phyloP scores from a whole-genome alignment of 73 alveolate species.

The Paramecium octaurelia region DNA sequence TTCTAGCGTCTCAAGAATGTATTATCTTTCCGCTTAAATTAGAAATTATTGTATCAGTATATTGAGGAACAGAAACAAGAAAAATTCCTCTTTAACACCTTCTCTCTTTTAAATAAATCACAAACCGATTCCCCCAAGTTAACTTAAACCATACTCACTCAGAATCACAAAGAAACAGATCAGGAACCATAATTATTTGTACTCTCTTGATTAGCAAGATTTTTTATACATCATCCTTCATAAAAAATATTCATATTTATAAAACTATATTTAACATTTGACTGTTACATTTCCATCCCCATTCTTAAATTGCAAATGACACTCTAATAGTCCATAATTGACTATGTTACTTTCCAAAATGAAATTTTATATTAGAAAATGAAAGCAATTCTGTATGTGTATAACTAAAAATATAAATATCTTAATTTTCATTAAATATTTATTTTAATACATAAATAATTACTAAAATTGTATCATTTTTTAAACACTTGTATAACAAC shows the following conservation, averaged over 20 bases:
- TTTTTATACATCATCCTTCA: background rate
- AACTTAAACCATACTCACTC: background rate
- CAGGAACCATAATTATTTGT: slow-evolving; percentile 8
- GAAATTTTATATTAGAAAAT: background rate
- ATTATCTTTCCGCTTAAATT: background rate
- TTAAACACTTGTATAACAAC: background rate
- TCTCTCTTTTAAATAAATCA: background rate
- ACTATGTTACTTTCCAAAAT: background rate
- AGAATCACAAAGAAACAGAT: background rate
- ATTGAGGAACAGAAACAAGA: background rate
- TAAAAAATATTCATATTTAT: background rate
- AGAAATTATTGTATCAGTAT: slow-evolving; percentile 4
- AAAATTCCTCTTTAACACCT: background rate
- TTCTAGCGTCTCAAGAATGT: background rate
- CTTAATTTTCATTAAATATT: background rate
- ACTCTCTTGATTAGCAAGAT: slow-evolving; percentile 16
- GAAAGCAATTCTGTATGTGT: background rate
- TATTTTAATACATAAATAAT: background rate
- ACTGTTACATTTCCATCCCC: background rate
- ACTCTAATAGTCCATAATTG: background rate
- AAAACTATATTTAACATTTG: background rate
- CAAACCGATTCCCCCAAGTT: background rate
- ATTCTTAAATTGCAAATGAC: background rate
- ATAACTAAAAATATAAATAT: background rate
- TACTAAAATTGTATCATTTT: background rate